Conservation (phyloP, 2,329 filamentous ascomycete genomes). For the Exophiala mesophila region DNA sequence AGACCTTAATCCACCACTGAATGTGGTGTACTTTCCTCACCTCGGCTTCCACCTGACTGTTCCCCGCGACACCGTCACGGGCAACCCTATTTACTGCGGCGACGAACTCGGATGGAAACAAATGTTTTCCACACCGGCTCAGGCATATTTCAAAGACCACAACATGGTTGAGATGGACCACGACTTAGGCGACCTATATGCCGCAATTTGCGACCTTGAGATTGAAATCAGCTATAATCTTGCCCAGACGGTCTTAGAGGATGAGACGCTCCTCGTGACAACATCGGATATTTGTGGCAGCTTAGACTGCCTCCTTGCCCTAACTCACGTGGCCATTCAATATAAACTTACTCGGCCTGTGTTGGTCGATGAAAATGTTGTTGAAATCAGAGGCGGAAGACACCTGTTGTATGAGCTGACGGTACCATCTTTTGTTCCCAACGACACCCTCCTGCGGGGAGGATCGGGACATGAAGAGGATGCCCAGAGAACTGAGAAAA, state of each 20-base stretch:
- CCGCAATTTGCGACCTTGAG: slow-evolving; percentile 79
- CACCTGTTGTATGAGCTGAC: slow-evolving; percentile 84
- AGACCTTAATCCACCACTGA: slow-evolving; percentile 51
- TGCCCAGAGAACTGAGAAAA: slow-evolving; percentile 2
- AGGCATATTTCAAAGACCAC: slow-evolving; percentile 80
- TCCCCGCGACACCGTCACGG: slow-evolving; percentile 54
- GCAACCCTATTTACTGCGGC: slow-evolving; percentile 60
- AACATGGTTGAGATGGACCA: slow-evolving; percentile 77
- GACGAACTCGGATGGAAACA: slow-evolving; percentile 66
- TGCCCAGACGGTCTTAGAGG: slow-evolving; percentile 63
- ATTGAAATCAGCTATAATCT: slow-evolving; percentile 82
- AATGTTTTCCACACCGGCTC: slow-evolving; percentile 66
- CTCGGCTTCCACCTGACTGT: slow-evolving; percentile 84
- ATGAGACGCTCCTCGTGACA: slow-evolving; percentile 59
- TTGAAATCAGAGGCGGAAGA: slow-evolving; percentile 69
- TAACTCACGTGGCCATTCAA: slow-evolving; percentile 69
- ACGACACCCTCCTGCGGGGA: slow-evolving; percentile 67
- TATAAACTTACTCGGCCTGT: slow-evolving; percentile 67
- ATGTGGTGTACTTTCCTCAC: slow-evolving; percentile 87
- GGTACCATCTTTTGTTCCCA: slow-evolving; percentile 75
- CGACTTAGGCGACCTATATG: slow-evolving; percentile 78
- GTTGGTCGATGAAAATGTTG: slow-evolving; percentile 64
- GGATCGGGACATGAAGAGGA: slow-evolving; percentile 36
- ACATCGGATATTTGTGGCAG: slow-evolving; percentile 82
- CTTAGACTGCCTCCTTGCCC: slow-evolving; percentile 73